These are phyloP conservation scores for Colletotrichum musae DNA, from an alignment of 2,329 filamentous ascomycete genomes.

Conservation along the genomic window DNA sequence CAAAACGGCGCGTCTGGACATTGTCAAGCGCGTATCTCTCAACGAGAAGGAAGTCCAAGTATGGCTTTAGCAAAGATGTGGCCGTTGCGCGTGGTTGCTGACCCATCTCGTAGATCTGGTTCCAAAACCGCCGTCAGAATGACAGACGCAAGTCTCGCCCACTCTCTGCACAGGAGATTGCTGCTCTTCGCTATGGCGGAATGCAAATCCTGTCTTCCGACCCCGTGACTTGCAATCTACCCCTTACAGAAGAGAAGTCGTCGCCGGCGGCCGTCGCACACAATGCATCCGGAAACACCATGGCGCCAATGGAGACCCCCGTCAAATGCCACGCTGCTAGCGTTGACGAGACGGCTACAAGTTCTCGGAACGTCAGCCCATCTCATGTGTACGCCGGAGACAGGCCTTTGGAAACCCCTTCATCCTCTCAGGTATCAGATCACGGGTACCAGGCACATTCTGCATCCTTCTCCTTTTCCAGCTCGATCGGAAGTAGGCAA, in stretches of 20 bases:
- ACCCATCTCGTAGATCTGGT: slow-evolving; percentile 84
- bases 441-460: slow-evolving; percentile 23
- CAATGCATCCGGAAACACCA: background rate
- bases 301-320: slow-evolving; percentile 23
- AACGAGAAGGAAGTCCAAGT: slow-evolving; percentile 98
- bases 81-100: slow-evolving; percentile 12
- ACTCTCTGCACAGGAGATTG: slow-evolving; percentile 82
- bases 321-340: slow-evolving; percentile 1
- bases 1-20: slow-evolving; percentile 86
- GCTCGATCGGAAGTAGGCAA: slow-evolving; percentile 65
- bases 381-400: background rate
- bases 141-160: slow-evolving; percentile 91
- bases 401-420: slow-evolving; percentile 20
- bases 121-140: slow-evolving; percentile 95
- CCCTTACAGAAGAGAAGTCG: slow-evolving; percentile 42
- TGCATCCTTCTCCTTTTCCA: slow-evolving; percentile 58
- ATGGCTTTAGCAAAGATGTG: slow-evolving; percentile 37
- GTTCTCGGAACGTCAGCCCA: slow-evolving; percentile 21
- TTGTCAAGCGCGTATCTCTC: slow-evolving; percentile 87
- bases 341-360: slow-evolving; percentile 2
- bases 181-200: slow-evolving; percentile 69
- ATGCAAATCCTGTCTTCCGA: slow-evolving; percentile 67
- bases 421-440: slow-evolving; percentile 29
- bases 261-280: slow-evolving; percentile 15
- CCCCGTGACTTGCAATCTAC: slow-evolving; percentile 49